Conservation (phyloP, 139 green algal genomes). For the Pleodorina starrii region DNA sequence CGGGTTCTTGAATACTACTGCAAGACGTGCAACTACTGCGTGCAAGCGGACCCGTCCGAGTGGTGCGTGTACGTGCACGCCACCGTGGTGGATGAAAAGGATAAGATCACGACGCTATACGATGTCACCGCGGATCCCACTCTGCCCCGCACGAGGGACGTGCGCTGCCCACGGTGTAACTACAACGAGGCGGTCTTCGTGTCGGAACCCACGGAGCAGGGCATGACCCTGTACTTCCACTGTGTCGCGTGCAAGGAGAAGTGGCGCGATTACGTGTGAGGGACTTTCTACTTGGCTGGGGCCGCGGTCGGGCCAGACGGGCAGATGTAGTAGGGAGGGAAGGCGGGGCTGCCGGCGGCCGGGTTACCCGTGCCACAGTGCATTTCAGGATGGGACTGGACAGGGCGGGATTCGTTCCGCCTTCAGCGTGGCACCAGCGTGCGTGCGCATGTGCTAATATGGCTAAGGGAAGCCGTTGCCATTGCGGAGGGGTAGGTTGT, state of each 20-base stretch:
- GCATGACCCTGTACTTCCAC: slow-evolving; percentile 93
- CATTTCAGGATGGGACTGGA: no score
- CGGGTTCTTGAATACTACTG: slow-evolving; percentile 88
- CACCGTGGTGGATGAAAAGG: slow-evolving; percentile 82
- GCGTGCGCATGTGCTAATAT: no score
- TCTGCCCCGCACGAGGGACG: slow-evolving; percentile 88
- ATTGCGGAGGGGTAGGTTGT: no score
- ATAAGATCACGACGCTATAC: slow-evolving; percentile 78
- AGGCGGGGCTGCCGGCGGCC: no score
- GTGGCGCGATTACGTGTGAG: slow-evolving; percentile 87
- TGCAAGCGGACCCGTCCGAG: slow-evolving; percentile 71
- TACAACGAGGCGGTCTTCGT: slow-evolving; percentile 94
- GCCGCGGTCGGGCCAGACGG: no score
- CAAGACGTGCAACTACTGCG: slow-evolving; percentile 86
- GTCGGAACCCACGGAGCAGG: slow-evolving; percentile 82
- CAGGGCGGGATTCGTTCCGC: no score
- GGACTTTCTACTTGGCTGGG: background rate
- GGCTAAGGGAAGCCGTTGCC: no score
- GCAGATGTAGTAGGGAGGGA: no score
- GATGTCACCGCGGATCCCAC: slow-evolving; percentile 92
- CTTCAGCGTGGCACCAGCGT: no score
- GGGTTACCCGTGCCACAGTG: no score
- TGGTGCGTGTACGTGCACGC: slow-evolving; percentile 88
- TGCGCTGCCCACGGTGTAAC: slow-evolving; percentile 82
- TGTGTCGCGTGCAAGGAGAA: slow-evolving; percentile 78